Conservation (phyloP, 2,329 filamentous ascomycete species). For the Aulographum hederae region DNA sequence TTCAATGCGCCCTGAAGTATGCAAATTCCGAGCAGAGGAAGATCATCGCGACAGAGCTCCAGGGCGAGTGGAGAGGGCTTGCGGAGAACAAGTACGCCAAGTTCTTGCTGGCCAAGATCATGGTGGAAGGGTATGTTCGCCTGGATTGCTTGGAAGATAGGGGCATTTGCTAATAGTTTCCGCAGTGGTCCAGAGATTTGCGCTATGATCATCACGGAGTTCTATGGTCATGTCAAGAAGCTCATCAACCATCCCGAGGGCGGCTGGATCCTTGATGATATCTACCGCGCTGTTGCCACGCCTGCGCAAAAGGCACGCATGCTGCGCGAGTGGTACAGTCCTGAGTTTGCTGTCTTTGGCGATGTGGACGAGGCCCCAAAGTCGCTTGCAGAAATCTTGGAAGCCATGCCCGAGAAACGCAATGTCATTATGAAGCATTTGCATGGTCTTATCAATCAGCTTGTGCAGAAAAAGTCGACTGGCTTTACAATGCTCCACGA, state of each 20-base stretch:
- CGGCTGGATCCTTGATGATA: conserved; percentile 93
- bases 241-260: conserved; percentile 93
- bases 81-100: conserved; percentile 96
- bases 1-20: conserved; percentile 96
- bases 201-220: conserved; percentile 80
- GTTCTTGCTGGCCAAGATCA: conserved; percentile 86
- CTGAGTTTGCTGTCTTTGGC: conserved; percentile 67
- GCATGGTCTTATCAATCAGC: conserved; percentile 70
- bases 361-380: conserved; percentile 33
- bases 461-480: conserved; percentile 91
- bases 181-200: conserved; percentile 60
- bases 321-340: conserved; percentile 88
- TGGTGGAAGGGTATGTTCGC: conserved; percentile 55
- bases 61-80: conserved; percentile 65
- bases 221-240: conserved; percentile 82
- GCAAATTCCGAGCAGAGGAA: conserved; percentile 68
- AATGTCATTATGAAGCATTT: conserved; percentile 73
- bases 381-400: conserved; percentile 59
- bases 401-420: conserved; percentile 66
- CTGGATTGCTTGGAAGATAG: not conserved
- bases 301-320: conserved; percentile 70
- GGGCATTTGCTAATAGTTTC: conserved; percentile 1
- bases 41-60: conserved; percentile 71
- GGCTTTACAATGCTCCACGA: conserved; percentile 97
- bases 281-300: conserved; percentile 78